Evolutionary conservation across 192 early-diverging fungal genomes (phyloP).

Genomic region (Coemansia brasiliensis): DNA sequence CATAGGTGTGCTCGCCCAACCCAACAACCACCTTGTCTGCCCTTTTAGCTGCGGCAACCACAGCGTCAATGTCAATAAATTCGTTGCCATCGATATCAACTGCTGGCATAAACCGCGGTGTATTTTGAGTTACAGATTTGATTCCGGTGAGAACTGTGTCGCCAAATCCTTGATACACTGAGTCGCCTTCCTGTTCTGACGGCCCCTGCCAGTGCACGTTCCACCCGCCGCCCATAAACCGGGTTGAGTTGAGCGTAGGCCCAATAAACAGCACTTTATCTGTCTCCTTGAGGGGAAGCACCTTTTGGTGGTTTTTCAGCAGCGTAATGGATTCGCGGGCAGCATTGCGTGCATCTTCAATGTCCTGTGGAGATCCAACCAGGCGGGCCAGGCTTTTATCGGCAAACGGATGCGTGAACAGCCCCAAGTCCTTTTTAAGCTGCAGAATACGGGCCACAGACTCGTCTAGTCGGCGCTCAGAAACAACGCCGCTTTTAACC

Average conservation of each 20-base stretch:
- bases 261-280: conserved; percentile 60
- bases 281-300: conserved; percentile 49
- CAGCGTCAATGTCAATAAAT: conserved; percentile 45
- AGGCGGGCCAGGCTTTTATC: conserved; percentile 34
- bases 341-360: conserved; percentile 52
- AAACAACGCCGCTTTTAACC: conserved; percentile 38
- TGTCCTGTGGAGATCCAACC: conserved; percentile 57
- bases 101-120: conserved; percentile 29
- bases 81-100: conserved; percentile 56
- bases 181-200: conserved; percentile 39
- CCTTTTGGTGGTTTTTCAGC: conserved; percentile 55
- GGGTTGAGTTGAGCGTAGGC: conserved; percentile 58
- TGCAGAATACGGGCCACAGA: conserved; percentile 61
- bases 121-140: conserved; percentile 21
- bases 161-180: conserved; percentile 45
- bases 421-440: conserved; percentile 66
- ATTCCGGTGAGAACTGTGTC: conserved; percentile 37
- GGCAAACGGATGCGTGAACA: conserved; percentile 54
- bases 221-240: conserved; percentile 62
- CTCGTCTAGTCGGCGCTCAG: conserved; percentile 50
- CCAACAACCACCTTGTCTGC: conserved; percentile 60
- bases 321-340: conserved; percentile 61
- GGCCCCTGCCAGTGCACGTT: conserved; percentile 65
- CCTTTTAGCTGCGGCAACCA: conserved; percentile 23
- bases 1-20: conserved; percentile 61